Conservation (phyloP, 1,284 basidiomycete species). For the Ceratobasidium sp. region DNA sequence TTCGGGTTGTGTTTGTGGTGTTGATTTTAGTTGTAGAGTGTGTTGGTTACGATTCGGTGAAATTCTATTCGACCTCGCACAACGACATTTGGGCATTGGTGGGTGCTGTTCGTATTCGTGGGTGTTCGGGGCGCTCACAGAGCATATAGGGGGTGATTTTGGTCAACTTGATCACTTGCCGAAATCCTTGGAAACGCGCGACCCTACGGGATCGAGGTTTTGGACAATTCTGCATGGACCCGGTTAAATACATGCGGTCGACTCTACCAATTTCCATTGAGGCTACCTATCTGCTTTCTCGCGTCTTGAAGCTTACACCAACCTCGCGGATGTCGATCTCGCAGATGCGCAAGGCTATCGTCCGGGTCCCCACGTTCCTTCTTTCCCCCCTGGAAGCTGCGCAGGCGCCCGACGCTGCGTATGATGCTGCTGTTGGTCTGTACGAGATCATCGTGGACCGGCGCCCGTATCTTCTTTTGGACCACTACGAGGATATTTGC, state of each 20-base stretch:
- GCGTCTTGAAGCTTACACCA: slow-evolving; percentile 11
- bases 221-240: slow-evolving; percentile 3
- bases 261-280: slow-evolving; percentile 18
- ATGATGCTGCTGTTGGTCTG: background rate
- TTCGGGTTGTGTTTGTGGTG: slow-evolving; percentile 30
- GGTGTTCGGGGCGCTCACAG: slow-evolving; percentile 41
- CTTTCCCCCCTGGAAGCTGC: slow-evolving; percentile 27
- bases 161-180: slow-evolving; percentile 88
- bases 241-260: slow-evolving; percentile 8
- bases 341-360: slow-evolving; percentile 1
- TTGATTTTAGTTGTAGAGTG: slow-evolving; percentile 46
- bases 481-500: slow-evolving; percentile 39
- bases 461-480: slow-evolving; percentile 29
- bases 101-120: slow-evolving; percentile 47
- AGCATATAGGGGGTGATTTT: slow-evolving; percentile 75
- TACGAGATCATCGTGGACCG: slow-evolving; percentile 16
- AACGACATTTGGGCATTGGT: slow-evolving; percentile 94
- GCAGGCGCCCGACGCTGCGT: background rate
- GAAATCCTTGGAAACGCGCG: slow-evolving; percentile 89
- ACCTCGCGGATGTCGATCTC: slow-evolving; percentile 10
- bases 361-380: background rate
- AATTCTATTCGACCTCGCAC: slow-evolving; percentile 75
- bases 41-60: slow-evolving; percentile 83
- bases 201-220: slow-evolving; percentile 4
- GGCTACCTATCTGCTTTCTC: slow-evolving; percentile 3